A percentile compares a stretch with the other conserved stretches of the same genome.
Conservation (phyloP, 2,329 filamentous ascomycete species). For the Tolypocladium inflatum region DNA sequence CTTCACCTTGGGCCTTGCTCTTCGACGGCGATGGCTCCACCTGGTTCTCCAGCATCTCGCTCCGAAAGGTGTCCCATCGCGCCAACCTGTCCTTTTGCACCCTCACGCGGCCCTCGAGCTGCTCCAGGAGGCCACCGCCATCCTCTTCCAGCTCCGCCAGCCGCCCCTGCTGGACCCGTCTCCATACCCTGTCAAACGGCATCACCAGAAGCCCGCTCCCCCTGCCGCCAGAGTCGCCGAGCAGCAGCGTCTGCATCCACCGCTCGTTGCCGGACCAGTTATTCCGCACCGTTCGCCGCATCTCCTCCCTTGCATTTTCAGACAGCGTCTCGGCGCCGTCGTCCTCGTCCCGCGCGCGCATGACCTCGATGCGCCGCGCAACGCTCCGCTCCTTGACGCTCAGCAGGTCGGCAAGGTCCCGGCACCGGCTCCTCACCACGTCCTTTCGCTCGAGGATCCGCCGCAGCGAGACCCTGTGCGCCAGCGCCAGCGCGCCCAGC, state of each 20-base stretch:
- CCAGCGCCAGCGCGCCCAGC: conserved; percentile 60
- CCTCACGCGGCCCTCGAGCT: conserved; percentile 59
- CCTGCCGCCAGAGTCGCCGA: conserved; percentile 49
- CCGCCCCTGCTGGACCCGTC: conserved; percentile 50
- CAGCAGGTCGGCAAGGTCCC: conserved; percentile 56
- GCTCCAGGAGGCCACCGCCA: conserved; percentile 49
- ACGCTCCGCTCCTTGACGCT: conserved; percentile 52
- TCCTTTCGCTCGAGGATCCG: conserved; percentile 50
- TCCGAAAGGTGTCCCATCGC: conserved; percentile 63
- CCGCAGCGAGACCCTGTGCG: conserved; percentile 60
- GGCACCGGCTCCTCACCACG: conserved; percentile 47
- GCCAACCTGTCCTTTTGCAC: conserved; percentile 59
- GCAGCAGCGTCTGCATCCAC: conserved; percentile 63
- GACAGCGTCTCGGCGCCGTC: conserved; percentile 22
- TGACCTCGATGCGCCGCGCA: conserved; percentile 39
- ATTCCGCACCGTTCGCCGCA: conserved; percentile 53
- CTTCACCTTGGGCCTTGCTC: conserved; percentile 10
- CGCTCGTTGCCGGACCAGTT: conserved; percentile 73
- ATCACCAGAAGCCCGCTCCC: conserved; percentile 56
- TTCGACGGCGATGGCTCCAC: conserved; percentile 11
- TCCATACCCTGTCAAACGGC: conserved; percentile 64
- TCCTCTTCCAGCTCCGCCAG: conserved; percentile 46
- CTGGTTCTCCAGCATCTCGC: conserved; percentile 31
- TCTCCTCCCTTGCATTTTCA: conserved; percentile 32
- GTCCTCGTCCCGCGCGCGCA: conserved; percentile 20